These are phyloP conservation scores for Backusella australiensis DNA, from an alignment of 192 early-diverging fungal genomes.

Conservation along the genomic window DNA sequence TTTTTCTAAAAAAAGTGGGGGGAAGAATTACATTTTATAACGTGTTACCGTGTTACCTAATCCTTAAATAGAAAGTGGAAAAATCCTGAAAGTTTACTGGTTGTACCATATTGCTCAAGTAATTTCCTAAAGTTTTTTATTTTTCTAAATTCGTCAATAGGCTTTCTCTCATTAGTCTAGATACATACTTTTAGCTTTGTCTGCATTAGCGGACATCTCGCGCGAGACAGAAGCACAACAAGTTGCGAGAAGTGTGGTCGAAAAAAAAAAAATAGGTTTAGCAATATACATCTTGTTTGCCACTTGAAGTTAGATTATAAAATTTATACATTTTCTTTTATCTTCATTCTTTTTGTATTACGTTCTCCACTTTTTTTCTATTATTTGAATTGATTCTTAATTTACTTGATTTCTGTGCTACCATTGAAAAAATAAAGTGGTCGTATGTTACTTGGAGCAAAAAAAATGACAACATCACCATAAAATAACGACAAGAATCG, in stretches of 20 bases:
- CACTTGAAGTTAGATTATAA: not conserved
- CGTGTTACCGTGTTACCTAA: not conserved
- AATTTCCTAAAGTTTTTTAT: not conserved
- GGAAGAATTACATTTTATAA: not conserved
- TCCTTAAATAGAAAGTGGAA: not conserved
- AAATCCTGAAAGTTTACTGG: slow-evolving; percentile 8
- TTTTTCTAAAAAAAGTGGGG: not conserved
- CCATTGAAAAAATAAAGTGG: not conserved
- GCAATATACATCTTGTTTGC: not conserved
- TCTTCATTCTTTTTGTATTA: not conserved
- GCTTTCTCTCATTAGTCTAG: not conserved
- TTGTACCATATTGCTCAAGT: not conserved
- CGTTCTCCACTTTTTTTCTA: not conserved
- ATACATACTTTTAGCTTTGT: not conserved
- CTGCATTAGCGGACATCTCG: slow-evolving; percentile 2
- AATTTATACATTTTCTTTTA: not conserved
- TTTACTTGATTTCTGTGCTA: not conserved
- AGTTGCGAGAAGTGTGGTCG: not conserved
- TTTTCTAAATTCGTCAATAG: not conserved
- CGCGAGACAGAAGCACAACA: not conserved
- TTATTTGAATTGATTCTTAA: slow-evolving; percentile 3
- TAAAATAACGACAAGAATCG: not conserved
- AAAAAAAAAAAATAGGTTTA: not conserved
- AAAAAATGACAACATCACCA: not conserved
- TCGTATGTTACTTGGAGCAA: not conserved